Percentiles rank a stretch among this genome's conserved stretches.
Evolutionary conservation across 148 eudicot species (phyloP).

Genomic region (Chenopodium quinoa): DNA sequence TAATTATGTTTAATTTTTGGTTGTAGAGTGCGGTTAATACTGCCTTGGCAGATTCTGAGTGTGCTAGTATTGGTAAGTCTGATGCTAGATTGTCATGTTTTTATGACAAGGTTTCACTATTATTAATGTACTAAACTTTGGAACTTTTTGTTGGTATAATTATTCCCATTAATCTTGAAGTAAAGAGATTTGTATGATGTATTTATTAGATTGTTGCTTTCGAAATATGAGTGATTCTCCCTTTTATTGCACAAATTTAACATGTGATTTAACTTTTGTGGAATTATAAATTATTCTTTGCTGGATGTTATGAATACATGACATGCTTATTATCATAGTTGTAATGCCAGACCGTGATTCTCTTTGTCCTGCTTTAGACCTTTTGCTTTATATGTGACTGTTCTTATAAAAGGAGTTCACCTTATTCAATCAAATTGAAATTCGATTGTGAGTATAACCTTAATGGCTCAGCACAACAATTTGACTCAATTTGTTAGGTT

Average conservation of each 20-base stretch:
- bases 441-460: too few species aligned
- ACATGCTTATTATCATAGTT: neutral
- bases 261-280: neutral
- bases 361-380: neutral
- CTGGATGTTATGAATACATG: neutral
- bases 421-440: neutral
- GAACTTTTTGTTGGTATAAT: too few species aligned
- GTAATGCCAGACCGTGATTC: neutral
- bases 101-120: too few species aligned
- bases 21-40: too few species aligned
- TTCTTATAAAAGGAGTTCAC: neutral
- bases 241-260: too few species aligned
- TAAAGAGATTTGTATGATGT: too few species aligned
- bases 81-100: too few species aligned
- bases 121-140: too few species aligned
- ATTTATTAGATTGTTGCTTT: neutral
- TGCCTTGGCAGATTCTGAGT: too few species aligned
- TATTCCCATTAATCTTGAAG: too few species aligned
- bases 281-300: neutral
- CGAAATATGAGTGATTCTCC: neutral
- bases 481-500: neutral
- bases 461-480: neutral
- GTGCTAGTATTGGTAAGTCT: too few species aligned
- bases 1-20: too few species aligned
- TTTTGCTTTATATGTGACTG: neutral